Conservation (phyloP, 345 rosid genomes). For the Chamaenerion angustifolium region DNA sequence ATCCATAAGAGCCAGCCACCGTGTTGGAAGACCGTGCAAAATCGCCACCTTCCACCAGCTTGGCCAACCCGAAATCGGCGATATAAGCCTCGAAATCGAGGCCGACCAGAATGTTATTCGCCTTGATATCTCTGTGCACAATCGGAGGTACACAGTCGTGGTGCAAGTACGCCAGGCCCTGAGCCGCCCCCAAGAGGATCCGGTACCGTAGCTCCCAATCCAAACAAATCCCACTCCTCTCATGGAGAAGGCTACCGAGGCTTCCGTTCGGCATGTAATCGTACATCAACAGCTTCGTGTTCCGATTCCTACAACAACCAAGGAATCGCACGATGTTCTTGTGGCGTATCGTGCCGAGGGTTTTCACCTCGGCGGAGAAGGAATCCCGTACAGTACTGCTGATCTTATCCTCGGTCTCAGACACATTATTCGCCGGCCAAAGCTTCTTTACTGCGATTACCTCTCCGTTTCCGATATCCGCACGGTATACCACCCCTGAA, state of each 20-base stretch:
- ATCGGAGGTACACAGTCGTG: constrained; percentile 92
- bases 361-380: constrained; percentile 82
- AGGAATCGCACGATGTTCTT: constrained; percentile 86
- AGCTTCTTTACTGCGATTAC: constrained; percentile 92
- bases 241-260: constrained; percentile 81
- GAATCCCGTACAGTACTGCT: constrained; percentile 66
- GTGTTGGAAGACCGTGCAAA: constrained; percentile 73
- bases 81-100: constrained; percentile 84
- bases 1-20: constrained; percentile 90
- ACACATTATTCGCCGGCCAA: constrained; percentile 42
- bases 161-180: constrained; percentile 87
- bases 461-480: constrained; percentile 73
- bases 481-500: constrained; percentile 82
- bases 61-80: constrained; percentile 95
- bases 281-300: constrained; percentile 73
- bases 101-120: constrained; percentile 83
- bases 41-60: constrained; percentile 85
- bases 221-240: constrained; percentile 49
- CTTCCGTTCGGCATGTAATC: constrained; percentile 95
- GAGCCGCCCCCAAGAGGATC: constrained; percentile 77
- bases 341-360: constrained; percentile 83
- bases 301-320: constrained; percentile 87
- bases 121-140: constrained; percentile 89
- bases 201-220: constrained; percentile 88
- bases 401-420: constrained; percentile 33